Evolutionary conservation across 139 green algal genomes (phyloP).

Genomic region (Tetradesmus obliquus): DNA sequence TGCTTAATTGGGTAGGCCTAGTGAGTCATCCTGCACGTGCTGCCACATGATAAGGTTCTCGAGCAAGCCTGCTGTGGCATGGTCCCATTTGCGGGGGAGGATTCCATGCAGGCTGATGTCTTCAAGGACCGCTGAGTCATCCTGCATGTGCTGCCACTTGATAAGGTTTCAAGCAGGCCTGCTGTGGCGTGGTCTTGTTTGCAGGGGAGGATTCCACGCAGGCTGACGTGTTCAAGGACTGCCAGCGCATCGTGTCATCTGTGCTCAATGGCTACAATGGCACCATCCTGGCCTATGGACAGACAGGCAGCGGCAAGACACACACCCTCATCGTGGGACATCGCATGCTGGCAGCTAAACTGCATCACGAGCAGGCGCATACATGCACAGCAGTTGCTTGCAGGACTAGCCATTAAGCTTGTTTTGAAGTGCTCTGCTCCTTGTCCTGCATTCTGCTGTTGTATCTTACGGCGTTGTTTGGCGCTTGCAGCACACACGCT

Average conservation of each 20-base stretch:
- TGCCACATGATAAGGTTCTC: too few species aligned
- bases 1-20: not conserved
- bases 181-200: not conserved
- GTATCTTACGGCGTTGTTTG: not conserved
- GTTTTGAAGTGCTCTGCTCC: too few species aligned
- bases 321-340: constrained; percentile 72
- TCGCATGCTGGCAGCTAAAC: not conserved
- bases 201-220: constrained; percentile 62
- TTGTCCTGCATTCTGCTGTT: too few species aligned
- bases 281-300: constrained; percentile 65
- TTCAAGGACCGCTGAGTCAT: constrained; percentile 13
- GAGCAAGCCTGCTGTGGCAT: not conserved
- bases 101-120: constrained; percentile 59
- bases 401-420: too few species aligned
- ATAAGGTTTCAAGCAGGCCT: too few species aligned
- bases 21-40: not conserved
- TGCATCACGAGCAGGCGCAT: not conserved
- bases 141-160: too few species aligned
- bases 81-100: constrained; percentile 42
- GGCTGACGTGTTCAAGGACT: constrained; percentile 61
- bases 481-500: not conserved
- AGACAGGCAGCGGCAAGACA: constrained; percentile 85
- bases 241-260: constrained; percentile 57
- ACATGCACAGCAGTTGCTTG: too few species aligned
- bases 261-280: constrained; percentile 74